Percentiles rank a stretch among this genome's conserved stretches.
Evolutionary conservation across 2,329 filamentous ascomycete genomes (phyloP).

Genomic region (Coniella lustricola): DNA sequence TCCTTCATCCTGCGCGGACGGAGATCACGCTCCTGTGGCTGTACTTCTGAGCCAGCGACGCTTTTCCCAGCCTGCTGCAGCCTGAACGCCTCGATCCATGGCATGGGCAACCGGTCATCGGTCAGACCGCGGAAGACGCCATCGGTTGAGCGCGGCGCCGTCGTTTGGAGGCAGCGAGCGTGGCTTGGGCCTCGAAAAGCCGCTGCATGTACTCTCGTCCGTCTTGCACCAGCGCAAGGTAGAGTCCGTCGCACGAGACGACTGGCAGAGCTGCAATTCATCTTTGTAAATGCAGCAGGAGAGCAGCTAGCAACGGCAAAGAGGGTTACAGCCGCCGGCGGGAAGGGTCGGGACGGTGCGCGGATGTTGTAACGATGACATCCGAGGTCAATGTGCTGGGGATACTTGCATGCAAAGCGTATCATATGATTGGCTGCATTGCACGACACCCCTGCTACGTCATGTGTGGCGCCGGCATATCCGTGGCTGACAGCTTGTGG

Average conservation of each 20-base stretch:
- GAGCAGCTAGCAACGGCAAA: not conserved
- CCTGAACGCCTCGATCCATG: slow-evolving; percentile 63
- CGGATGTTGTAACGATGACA: not conserved
- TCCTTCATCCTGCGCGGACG: slow-evolving; percentile 64
- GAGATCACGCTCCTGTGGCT: slow-evolving; percentile 42
- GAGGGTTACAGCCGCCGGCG: not conserved
- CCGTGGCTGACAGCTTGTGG: too few species aligned
- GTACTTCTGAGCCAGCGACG: slow-evolving; percentile 20
- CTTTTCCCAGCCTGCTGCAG: slow-evolving; percentile 39
- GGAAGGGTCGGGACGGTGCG: not conserved
- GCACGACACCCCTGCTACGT: too few species aligned
- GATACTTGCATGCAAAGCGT: too few species aligned
- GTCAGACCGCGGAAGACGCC: slow-evolving; percentile 31
- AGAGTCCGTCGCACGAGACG: not conserved
- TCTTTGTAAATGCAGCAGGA: not conserved
- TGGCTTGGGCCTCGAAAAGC: not conserved
- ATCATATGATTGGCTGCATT: too few species aligned
- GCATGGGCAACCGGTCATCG: slow-evolving; percentile 36
- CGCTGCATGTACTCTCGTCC: not conserved
- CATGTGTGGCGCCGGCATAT: too few species aligned
- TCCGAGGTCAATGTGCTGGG: not conserved
- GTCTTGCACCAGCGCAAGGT: not conserved
- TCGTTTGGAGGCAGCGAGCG: slow-evolving; percentile 20
- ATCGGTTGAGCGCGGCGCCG: slow-evolving; percentile 24
- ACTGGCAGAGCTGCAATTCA: not conserved